These are phyloP conservation scores for Trichoderma simmonsii DNA, from an alignment of 2,329 filamentous ascomycete species.

Conservation along the genomic window DNA sequence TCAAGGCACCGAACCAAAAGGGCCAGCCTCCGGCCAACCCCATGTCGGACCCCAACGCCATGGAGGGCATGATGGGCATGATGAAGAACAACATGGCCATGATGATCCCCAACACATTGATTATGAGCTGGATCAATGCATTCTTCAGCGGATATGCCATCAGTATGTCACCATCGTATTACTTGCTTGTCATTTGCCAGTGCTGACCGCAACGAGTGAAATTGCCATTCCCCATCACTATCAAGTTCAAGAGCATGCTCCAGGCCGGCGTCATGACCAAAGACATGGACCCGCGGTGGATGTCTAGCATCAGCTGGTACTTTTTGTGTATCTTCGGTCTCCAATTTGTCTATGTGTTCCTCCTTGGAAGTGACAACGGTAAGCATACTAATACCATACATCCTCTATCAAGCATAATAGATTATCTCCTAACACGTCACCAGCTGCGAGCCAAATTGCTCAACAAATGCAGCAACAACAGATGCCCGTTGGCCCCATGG, in stretches of 20 bases:
- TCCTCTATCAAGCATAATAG: too few relatives aligned
- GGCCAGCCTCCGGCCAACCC: slow-evolving; percentile 90
- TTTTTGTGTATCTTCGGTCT: slow-evolving; percentile 96
- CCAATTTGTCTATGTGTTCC: slow-evolving; percentile 95
- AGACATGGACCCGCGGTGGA: slow-evolving; percentile 97
- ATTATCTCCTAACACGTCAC: background rate
- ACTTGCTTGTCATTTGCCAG: background rate
- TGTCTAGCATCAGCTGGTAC: slow-evolving; percentile 98
- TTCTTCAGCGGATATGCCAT: slow-evolving; percentile 99
- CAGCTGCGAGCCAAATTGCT: slow-evolving; percentile 86
- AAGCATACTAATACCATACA: slow-evolving; percentile 35
- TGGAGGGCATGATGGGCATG: slow-evolving; percentile 99
- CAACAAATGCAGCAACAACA: slow-evolving; percentile 78
- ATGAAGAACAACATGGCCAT: slow-evolving; percentile 99
- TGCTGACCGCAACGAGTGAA: slow-evolving; percentile 61
- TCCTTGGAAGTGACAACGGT: slow-evolving; percentile 95
- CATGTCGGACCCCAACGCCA: slow-evolving; percentile 89
- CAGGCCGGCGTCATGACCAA: slow-evolving; percentile 94
- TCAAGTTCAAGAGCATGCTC: slow-evolving; percentile 99
- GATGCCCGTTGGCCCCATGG: slow-evolving; percentile 53
- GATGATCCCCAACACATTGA: slow-evolving; percentile 98
- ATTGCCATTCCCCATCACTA: slow-evolving; percentile 92
- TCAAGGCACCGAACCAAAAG: slow-evolving; percentile 83
- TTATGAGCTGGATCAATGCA: slow-evolving; percentile 99
- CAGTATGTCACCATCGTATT: slow-evolving; percentile 50